Base-by-base conservation (phyloP, 2,329 filamentous ascomycete genomes). In the Xylaria sp. region DNA sequence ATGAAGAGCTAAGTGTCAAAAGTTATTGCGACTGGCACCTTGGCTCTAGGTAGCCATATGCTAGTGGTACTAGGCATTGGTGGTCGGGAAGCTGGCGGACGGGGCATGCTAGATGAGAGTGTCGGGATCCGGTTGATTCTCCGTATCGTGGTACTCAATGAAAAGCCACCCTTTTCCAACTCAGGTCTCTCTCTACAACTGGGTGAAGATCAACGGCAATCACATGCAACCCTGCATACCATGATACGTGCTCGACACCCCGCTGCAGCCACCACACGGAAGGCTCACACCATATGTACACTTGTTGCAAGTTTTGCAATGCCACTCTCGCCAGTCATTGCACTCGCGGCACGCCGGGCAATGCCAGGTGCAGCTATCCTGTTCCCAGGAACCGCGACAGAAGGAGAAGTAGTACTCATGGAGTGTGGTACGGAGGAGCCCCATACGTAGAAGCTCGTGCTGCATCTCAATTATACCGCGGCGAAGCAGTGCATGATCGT, bases 211-310 rank as follows among this genome's bases (percentile, higher is more conserved):
- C n/a, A n/a, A n/a, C n/a, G n/a, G n/a, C n/a, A n/a, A n/a, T n/a
- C n/a, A n/a, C n/a, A n/a, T n/a, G n/a, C n/a, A n/a, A n/a, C n/a
- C n/a, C n/a, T n/a, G n/a, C n/a, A n/a, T n/a, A n/a, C 14, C n/a
- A 47, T 34, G 55, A 47, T 60, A 65, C 12, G 14, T 12, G 27
- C 11, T n/a, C 14, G 63, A 60, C 34, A 65, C 55, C 1, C 63
- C 63, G 24, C 48, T 36, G 30, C 63, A 65, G 27, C 63, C 47
- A 14, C 19, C 8, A 19, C 63, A 65, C 9, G 63, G 55, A 8
- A 65, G 12, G 19, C 21, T 48, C 21, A 60, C 17, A 39, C 63
- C 63, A 48, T 60, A 65, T 4, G 47, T 48, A 30, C 63, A 65
- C 56, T 60, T 60, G 1, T 61, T 60, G 21, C 56, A 65, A 3